Evolutionary conservation across 805 yeast genomes (phyloP).

Genomic region (Pichia occidentalis): DNA sequence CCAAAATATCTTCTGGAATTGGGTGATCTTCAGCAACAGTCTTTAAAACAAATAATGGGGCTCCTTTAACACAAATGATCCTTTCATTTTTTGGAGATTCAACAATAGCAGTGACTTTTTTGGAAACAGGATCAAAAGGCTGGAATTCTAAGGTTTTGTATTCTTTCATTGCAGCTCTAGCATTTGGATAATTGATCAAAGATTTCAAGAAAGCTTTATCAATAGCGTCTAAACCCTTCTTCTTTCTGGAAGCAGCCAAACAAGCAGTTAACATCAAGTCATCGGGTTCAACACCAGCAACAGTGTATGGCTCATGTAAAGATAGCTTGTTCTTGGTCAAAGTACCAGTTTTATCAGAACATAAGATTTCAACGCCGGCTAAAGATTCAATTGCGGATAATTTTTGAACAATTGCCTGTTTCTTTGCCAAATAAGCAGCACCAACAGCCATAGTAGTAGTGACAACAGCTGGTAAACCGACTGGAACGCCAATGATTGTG

Average conservation of each 20-base stretch:
- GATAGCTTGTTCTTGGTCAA: conserved; percentile 95
- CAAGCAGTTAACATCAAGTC: conserved; percentile 96
- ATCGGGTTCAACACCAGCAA: conserved; percentile 93
- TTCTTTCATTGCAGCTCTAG: conserved; percentile 86
- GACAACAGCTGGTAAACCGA: conserved; percentile 97
- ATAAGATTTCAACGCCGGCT: conserved; percentile 95
- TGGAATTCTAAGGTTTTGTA: conserved; percentile 94
- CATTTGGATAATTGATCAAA: conserved; percentile 81
- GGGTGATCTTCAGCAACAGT: conserved; percentile 97
- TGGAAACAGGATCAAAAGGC: conserved; percentile 96
- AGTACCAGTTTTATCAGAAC: conserved; percentile 98
- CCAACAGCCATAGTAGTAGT: conserved; percentile 99
- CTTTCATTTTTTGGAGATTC: conserved; percentile 95
- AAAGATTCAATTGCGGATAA: conserved; percentile 94
- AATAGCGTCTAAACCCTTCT: conserved; percentile 96
- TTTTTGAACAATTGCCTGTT: conserved; percentile 95
- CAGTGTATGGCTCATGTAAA: conserved; percentile 95
- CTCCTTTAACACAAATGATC: conserved; percentile 95
- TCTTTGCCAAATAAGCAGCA: conserved; percentile 97
- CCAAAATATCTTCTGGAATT: conserved; percentile 87
- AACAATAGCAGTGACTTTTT: conserved; percentile 91
- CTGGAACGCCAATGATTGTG: conserved; percentile 97
- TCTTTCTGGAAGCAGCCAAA: conserved; percentile 96
- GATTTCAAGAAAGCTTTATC: conserved; percentile 95
- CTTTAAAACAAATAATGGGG: conserved; percentile 93